Evolutionary conservation across 176 grass and related monocot genomes (phyloP), one percentile per base, ranked within the genome.

Genomic region (Microstegium vimineum): DNA sequence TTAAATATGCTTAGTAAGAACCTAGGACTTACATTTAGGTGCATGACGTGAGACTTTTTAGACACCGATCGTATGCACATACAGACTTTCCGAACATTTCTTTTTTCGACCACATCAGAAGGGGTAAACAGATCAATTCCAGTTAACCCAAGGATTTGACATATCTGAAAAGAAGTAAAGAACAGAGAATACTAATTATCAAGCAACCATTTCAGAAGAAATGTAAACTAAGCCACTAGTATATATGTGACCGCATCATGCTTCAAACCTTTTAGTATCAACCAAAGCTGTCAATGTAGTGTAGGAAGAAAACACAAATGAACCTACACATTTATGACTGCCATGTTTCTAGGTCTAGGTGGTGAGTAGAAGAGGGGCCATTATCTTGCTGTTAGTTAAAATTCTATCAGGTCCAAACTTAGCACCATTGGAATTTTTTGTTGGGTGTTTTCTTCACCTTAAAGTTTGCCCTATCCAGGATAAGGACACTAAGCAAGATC

Each of bases 121-220:
- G 94, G 94, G 49, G 90, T 90, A 76, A 94, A 97, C 71, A 97
- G 74, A 90, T 97, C 94, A 66, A 97, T 85, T 35, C 94, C 90
- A 37, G 89, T 87, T 89, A 97, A 85, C 14, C 90, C 87, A 34
- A 97, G 80, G 62, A 90, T 92, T 86, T 97, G 94, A 35, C 94
- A 97, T 85, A 97, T 87, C 94, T 97, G 69, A 46, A 69, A 81
- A 91, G n/a, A n/a, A n/a, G n/a, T n/a, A n/a, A n/a, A n/a, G 8
- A 33, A 3, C 71, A 84, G 59, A 38, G n/a, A 78, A 5, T 51
- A 83, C 17, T 13, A 70, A 62, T 63, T 40, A 51, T 79, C 38
- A 64, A 81, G 32, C 25, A 31, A 47, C 25, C 41, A 8, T 76
- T 85, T 68, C 13, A 3, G 31, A 62, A 51, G 3, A 85, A 75